Conservation (phyloP, 1,284 basidiomycete species). For the Leccinum solheimii region DNA sequence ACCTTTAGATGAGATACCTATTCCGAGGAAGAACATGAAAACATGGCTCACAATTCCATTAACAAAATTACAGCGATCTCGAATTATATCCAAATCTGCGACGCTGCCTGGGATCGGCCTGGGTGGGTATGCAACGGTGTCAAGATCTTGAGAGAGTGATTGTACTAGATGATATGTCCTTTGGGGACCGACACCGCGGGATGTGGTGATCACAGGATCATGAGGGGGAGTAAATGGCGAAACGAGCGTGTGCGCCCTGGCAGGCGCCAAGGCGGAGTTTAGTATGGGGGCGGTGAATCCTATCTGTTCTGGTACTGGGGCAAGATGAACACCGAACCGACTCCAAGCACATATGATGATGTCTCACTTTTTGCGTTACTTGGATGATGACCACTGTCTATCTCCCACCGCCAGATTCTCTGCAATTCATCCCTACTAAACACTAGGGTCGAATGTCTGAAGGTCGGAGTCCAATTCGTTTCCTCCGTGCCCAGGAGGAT, state of each 20-base stretch:
- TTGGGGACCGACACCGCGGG: constrained; percentile 66
- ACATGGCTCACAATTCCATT: constrained; percentile 61
- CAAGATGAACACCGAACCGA: constrained; percentile 4
- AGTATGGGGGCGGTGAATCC: constrained; percentile 51
- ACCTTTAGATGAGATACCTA: constrained; percentile 16
- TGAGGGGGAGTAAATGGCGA: constrained; percentile 42
- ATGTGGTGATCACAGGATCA: constrained; percentile 40
- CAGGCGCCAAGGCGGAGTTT: constrained; percentile 69
- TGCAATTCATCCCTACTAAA: constrained; percentile 73
- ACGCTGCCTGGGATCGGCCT: constrained; percentile 53
- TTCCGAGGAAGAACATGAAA: constrained; percentile 1
- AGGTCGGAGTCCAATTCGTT: constrained; percentile 64
- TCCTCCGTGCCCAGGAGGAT: constrained; percentile 52
- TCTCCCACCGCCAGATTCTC: constrained; percentile 90
- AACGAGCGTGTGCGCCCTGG: constrained; percentile 39
- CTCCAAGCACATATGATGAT: background rate
- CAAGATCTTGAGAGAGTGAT: constrained; percentile 32
- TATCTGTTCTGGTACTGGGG: constrained; percentile 68
- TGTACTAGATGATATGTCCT: constrained; percentile 53
- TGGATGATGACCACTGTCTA: constrained; percentile 85
- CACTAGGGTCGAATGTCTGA: constrained; percentile 71
- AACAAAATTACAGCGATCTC: constrained; percentile 85
- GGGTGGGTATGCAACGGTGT: constrained; percentile 42
- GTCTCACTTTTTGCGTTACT: constrained; percentile 67
- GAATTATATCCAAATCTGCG: constrained; percentile 81